Evolutionary conservation across 176 grass and related monocot genomes (phyloP).

Genomic region (Coix lacrymajobi): DNA sequence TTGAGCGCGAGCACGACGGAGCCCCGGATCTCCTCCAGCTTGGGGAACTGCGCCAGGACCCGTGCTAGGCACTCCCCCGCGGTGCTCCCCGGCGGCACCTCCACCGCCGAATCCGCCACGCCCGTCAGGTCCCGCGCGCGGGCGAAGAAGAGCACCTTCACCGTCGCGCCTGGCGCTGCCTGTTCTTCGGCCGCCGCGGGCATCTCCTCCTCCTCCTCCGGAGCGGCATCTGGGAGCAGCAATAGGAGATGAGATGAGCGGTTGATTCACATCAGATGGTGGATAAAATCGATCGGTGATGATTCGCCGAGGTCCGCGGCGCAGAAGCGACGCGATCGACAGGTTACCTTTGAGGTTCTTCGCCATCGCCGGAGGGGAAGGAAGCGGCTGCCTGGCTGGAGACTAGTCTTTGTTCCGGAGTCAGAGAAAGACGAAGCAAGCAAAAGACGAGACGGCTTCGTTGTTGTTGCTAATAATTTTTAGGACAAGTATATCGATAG

Average conservation of each 20-base stretch:
- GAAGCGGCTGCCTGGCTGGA: not conserved
- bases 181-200: not conserved
- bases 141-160: constrained; percentile 89
- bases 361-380: constrained; percentile 10
- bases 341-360: constrained; percentile 2
- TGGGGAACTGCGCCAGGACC: constrained; percentile 58
- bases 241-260: not conserved
- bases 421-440: not conserved
- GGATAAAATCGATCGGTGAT: not conserved
- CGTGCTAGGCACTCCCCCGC: constrained; percentile 55
- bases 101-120: constrained; percentile 33
- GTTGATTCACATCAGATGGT: not conserved
- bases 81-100: constrained; percentile 57
- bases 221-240: constrained; percentile 14
- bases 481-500: too few relatives aligned
- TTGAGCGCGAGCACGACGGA: constrained; percentile 86
- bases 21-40: constrained; percentile 70
- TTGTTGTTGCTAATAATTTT: too few relatives aligned
- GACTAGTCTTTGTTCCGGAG: not conserved
- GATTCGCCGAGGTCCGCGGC: not conserved
- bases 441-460: not conserved
- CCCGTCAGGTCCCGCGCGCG: constrained; percentile 77
- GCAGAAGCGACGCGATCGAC: not conserved
- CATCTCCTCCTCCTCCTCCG: not conserved
- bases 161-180: not conserved